Conservation (phyloP, 805 yeast species). For the Metschnikowia proteae region DNA sequence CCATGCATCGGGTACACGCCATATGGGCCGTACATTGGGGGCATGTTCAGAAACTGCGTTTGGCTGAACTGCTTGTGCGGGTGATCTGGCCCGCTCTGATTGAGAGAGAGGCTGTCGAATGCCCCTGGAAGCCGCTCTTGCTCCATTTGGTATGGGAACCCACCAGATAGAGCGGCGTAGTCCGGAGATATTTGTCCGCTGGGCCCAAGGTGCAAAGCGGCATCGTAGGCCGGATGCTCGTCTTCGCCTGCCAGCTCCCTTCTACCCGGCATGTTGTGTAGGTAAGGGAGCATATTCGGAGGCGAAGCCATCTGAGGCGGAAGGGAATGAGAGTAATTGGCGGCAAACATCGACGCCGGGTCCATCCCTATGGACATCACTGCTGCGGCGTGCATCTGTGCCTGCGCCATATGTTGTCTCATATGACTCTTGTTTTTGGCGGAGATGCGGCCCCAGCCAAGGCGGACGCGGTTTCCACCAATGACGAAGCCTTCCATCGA, state of each 20-base stretch:
- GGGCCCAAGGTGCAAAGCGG: neutral
- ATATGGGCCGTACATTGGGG: neutral
- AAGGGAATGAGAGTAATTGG: neutral
- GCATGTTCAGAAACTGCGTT: neutral
- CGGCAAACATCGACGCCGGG: conserved; percentile 30
- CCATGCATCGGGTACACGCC: conserved; percentile 2
- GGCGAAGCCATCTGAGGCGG: neutral
- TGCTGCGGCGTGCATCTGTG: conserved; percentile 37
- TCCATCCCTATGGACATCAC: conserved; percentile 39
- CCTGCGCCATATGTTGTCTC: conserved; percentile 29
- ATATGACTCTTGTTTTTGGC: conserved; percentile 9
- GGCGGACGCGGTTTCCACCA: conserved; percentile 75
- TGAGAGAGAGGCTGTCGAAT: neutral
- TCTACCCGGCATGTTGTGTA: neutral
- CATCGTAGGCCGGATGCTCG: neutral
- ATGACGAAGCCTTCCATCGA: conserved; percentile 90
- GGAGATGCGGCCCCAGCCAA: conserved; percentile 78
- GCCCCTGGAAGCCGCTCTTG: neutral
- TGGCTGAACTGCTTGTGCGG: neutral
- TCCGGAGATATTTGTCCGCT: neutral
- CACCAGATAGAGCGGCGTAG: too few relatives aligned
- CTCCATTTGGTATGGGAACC: neutral
- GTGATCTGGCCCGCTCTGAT: neutral
- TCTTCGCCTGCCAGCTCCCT: neutral
- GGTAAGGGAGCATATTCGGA: neutral